A percentile compares a stretch with the other conserved stretches of the same genome.
phyloP scores from a whole-genome alignment of 2,329 filamentous ascomycete species.

The Boeremia lycopersici region DNA sequence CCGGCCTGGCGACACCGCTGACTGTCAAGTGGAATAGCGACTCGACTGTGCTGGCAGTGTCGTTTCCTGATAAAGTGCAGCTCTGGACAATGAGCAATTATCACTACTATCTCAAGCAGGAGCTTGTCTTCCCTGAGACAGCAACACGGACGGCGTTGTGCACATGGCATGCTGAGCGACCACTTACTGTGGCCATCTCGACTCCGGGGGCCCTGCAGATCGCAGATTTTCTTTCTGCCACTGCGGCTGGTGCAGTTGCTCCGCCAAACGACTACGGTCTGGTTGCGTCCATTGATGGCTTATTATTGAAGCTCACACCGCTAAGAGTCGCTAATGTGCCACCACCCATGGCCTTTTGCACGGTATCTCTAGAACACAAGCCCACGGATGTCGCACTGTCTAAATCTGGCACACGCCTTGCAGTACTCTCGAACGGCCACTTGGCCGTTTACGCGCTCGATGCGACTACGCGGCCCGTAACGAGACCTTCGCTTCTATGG shows the following conservation, averaged over 20 bases:
- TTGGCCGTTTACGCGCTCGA: slow-evolving; percentile 75
- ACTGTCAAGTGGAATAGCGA: slow-evolving; percentile 86
- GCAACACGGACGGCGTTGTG: slow-evolving; percentile 22
- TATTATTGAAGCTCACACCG: slow-evolving; percentile 79
- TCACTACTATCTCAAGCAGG: slow-evolving; percentile 96
- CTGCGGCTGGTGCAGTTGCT: slow-evolving; percentile 70
- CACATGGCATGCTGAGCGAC: slow-evolving; percentile 84
- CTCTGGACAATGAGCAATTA: slow-evolving; percentile 98
- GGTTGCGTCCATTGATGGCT: slow-evolving; percentile 85
- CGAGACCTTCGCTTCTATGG: slow-evolving; percentile 54
- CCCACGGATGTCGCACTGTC: slow-evolving; percentile 77
- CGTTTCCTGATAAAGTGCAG: slow-evolving; percentile 75
- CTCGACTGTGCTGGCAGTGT: slow-evolving; percentile 87
- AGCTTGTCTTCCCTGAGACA: slow-evolving; percentile 58
- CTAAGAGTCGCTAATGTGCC: slow-evolving; percentile 84
- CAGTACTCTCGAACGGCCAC: slow-evolving; percentile 70
- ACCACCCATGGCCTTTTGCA: slow-evolving; percentile 88
- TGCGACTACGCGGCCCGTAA: slow-evolving; percentile 60
- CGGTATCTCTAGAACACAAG: slow-evolving; percentile 67
- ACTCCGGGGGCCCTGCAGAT: slow-evolving; percentile 57
- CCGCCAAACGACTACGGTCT: slow-evolving; percentile 78
- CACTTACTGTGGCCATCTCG: slow-evolving; percentile 69
- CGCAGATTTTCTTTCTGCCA: slow-evolving; percentile 69
- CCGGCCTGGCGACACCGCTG: slow-evolving; percentile 63
- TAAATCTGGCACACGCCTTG: slow-evolving; percentile 57